phyloP scores from a whole-genome alignment of 2,329 filamentous ascomycete genomes.

The Drechslera avenae region DNA sequence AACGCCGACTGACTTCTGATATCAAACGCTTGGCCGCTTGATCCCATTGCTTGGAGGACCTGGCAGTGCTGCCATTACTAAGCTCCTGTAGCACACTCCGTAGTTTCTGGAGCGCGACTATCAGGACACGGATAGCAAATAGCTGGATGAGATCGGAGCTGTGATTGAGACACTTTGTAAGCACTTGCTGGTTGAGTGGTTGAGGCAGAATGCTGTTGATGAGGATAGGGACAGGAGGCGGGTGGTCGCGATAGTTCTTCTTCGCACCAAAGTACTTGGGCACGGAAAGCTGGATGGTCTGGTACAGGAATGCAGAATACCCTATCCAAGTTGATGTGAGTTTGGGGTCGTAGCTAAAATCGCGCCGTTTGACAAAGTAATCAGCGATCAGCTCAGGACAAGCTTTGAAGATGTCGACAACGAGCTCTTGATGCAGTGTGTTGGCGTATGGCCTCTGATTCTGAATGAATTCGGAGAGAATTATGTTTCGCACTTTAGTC shows the following conservation, averaged over 20 bases:
- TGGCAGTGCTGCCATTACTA: conserved; percentile 50
- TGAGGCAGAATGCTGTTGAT: conserved; percentile 87
- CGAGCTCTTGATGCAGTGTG: conserved; percentile 77
- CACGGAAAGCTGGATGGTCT: conserved; percentile 74
- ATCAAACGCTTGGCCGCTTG: conserved; percentile 71
- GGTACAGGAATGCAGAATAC: conserved; percentile 87
- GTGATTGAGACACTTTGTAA: conserved; percentile 78
- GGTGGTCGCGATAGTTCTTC: conserved; percentile 65
- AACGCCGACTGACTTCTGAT: conserved; percentile 76
- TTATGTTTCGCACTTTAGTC: conserved; percentile 77
- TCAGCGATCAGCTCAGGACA: conserved; percentile 86
- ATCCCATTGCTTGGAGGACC: conserved; percentile 64
- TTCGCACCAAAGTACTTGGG: conserved; percentile 73
- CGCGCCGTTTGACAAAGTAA: conserved; percentile 79
- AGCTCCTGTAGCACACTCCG: conserved; percentile 67
- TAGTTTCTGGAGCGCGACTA: conserved; percentile 80
- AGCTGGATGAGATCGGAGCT: conserved; percentile 81
- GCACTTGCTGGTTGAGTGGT: conserved; percentile 77
- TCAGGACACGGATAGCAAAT: conserved; percentile 80
- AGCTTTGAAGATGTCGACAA: conserved; percentile 77
- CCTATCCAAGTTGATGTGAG: conserved; percentile 93
- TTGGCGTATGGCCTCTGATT: conserved; percentile 83
- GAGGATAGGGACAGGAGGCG: conserved; percentile 77
- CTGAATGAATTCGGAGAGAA: conserved; percentile 77
- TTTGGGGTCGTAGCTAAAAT: conserved; percentile 87